These are phyloP conservation scores for Ophiocordyceps robertsii DNA, from an alignment of 2,329 filamentous ascomycete genomes.

Conservation along the genomic window DNA sequence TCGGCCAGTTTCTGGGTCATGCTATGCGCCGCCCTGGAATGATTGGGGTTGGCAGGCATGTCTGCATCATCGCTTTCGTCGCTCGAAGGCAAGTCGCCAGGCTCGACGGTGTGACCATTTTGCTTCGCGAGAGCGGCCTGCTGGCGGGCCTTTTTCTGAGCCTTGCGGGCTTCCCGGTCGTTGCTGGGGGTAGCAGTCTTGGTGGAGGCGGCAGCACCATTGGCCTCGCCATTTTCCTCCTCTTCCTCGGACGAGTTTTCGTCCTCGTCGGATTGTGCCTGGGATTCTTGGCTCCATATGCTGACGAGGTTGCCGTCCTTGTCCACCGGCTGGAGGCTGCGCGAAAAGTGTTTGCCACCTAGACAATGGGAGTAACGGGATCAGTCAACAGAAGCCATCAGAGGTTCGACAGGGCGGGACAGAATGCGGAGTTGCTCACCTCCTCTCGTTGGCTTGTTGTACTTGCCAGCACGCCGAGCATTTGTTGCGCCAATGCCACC, in stretches of 20 bases:
- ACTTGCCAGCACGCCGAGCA: slow-evolving; percentile 76
- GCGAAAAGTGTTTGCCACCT: slow-evolving; percentile 95
- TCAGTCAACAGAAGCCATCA: background rate
- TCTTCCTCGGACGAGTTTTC: slow-evolving; percentile 39
- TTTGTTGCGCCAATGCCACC: slow-evolving; percentile 27
- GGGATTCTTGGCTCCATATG: slow-evolving; percentile 63
- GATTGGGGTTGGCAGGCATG: slow-evolving; percentile 85
- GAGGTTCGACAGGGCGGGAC: background rate
- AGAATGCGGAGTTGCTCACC: slow-evolving; percentile 34
- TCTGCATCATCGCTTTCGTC: slow-evolving; percentile 43
- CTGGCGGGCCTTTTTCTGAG: slow-evolving; percentile 81
- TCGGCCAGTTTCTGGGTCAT: slow-evolving; percentile 38
- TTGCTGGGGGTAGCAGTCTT: slow-evolving; percentile 28
- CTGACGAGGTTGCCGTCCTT: slow-evolving; percentile 77
- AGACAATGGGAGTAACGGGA: background rate
- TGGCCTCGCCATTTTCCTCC: slow-evolving; percentile 34
- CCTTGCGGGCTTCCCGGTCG: slow-evolving; percentile 77
- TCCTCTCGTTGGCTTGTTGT: slow-evolving; percentile 84
- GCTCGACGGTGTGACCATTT: slow-evolving; percentile 57
- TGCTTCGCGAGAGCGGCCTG: slow-evolving; percentile 72
- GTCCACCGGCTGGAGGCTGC: slow-evolving; percentile 77
- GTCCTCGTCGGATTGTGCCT: slow-evolving; percentile 33
- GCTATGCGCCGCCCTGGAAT: slow-evolving; percentile 59
- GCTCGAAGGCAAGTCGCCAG: slow-evolving; percentile 74
- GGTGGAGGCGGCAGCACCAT: slow-evolving; percentile 11